Evolutionary conservation across 441 rosid species (phyloP), one percentile per base, ranked within the genome.

Genomic region (Omphalea diandra): DNA sequence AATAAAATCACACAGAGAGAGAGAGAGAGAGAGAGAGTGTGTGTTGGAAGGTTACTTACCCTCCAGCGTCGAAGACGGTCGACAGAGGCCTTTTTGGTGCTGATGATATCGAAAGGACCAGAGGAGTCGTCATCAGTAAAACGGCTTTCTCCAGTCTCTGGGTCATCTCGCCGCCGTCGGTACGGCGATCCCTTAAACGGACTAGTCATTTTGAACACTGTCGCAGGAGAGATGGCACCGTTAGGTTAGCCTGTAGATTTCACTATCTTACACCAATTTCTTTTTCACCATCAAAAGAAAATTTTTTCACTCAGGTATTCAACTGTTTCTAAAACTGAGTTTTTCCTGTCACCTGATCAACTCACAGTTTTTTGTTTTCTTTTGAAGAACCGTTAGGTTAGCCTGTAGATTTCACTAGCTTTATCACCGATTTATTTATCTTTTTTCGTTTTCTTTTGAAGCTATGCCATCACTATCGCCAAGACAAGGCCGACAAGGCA

Each of bases 171-270:
- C n/a, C n/a, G n/a, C 57, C 77, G 82, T 73, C 72, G 60, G 70
- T 80, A 35, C 5, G 94, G 87, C 73, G 90, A 84, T n/a, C 76
- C 77, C 58, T 68, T 86, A 31, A 74, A 70, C 10, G 27, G 12
- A 40, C 24, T 59, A 4, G 36, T 46, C 78, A 75, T 75, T 6
- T n/a, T 50, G 9, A 35, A 26, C 18, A 54, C 85, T 80, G 86
- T 91, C 92, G 91, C 91, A 83, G 91, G 93, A 85, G 87, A 87
- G 85, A 87, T 85, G 81, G 83, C 91, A 87, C 92, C 85, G 76
- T 80, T 63, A n/a, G n/a, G n/a, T n/a, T n/a, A 76, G 33, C 20
- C 43, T 26, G 35, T 22, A 38, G 33, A 12, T 20, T 38, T 18
- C 40, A 20, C 63, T 41, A 33, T 20, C 33, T 50, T 52, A 22